Evolutionary conservation across 2,329 filamentous ascomycete species (phyloP), one percentile per base, ranked within the genome.

Genomic region (Colletotrichum liriopes): DNA sequence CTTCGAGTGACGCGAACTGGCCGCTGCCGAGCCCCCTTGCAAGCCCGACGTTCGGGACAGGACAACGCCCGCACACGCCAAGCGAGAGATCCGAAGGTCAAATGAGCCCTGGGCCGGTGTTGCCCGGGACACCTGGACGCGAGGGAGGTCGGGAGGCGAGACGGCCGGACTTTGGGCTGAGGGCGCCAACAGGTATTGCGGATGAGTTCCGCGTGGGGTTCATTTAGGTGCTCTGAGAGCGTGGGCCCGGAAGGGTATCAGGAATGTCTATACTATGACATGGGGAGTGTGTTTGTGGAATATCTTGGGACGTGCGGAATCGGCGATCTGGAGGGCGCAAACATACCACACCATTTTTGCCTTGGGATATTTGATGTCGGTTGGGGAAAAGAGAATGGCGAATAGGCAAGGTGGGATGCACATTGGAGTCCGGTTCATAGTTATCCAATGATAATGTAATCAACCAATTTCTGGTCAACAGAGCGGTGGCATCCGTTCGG

Each of bases 151-250:
- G 41, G 4, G 61, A 71, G 2, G 41, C 52, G 20, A 43, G 67
- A 23, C 54, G 73, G 32, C 73, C 73, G 6, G 73, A 74, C 45
- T 73, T 73, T 55, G 71, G 73, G 1, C 32, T 74, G 41, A 65
- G 73, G 8, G 73, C 71, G 29, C 73, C 73, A 14, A 74, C 73
- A 35, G 73, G 73, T 3, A 74, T 74, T 14, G 73, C 73, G 35
- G 73, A 74, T 37, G 73, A 74, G 45, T 74, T 74, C 39, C 63
- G 67, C 16, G 32, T 74, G n/a, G 71, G 71, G 2, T 74, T 74
- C 56, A 74, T 74, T 29, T 74, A 65, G 49, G 20, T 12, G 20
- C 23, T 29, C 7, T 7, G 32, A 20, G 12, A 55, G 32, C 9
- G 37, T 16, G 32, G 52, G 51, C 11, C 37, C 41, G 43, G 18